A percentile compares a stretch with the other conserved stretches of the same genome.
These are phyloP conservation scores for Colletotrichum scovillei DNA, from an alignment of 2,329 filamentous ascomycete species.

Conservation along the genomic window DNA sequence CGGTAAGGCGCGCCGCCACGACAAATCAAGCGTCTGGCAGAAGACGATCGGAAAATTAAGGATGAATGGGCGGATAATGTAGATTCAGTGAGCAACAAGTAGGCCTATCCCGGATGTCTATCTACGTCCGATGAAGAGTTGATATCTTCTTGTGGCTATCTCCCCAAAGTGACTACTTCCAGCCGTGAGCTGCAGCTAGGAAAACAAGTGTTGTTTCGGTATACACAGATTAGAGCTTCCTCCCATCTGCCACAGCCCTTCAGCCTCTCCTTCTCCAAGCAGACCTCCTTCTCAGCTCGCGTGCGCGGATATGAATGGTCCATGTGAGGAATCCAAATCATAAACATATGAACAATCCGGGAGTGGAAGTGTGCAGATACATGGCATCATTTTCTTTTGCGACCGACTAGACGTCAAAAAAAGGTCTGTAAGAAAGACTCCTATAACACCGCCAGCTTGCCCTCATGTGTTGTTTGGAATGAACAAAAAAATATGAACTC, in stretches of 20 bases:
- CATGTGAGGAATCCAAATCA: slow-evolving; percentile 16
- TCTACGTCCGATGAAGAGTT: slow-evolving; percentile 23
- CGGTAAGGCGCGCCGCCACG: neutral
- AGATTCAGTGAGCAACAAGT: slow-evolving; percentile 32
- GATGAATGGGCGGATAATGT: slow-evolving; percentile 20
- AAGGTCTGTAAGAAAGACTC: slow-evolving; percentile 30
- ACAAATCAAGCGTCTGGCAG: neutral
- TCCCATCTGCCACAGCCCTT: slow-evolving; percentile 13
- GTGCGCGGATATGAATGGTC: neutral
- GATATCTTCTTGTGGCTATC: slow-evolving; percentile 8
- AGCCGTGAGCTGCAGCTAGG: neutral
- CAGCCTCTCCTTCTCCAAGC: neutral
- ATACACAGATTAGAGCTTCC: slow-evolving; percentile 35
- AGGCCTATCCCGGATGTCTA: slow-evolving; percentile 31
- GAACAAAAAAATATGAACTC: slow-evolving; percentile 31
- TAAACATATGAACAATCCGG: neutral
- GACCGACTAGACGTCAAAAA: slow-evolving; percentile 27
- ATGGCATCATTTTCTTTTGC: slow-evolving; percentile 35
- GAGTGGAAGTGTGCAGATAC: slow-evolving; percentile 27
- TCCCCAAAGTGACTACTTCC: slow-evolving; percentile 20
- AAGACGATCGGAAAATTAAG: neutral
- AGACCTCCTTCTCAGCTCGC: neutral
- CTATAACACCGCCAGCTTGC: slow-evolving; percentile 35
- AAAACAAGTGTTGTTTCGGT: slow-evolving; percentile 24
- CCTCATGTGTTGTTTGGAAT: slow-evolving; percentile 35